Evolutionary conservation across 371 early-diverging fungal genomes (phyloP), one percentile per base, ranked within the genome.

Genomic region (Saksenaea oblongispora): DNA sequence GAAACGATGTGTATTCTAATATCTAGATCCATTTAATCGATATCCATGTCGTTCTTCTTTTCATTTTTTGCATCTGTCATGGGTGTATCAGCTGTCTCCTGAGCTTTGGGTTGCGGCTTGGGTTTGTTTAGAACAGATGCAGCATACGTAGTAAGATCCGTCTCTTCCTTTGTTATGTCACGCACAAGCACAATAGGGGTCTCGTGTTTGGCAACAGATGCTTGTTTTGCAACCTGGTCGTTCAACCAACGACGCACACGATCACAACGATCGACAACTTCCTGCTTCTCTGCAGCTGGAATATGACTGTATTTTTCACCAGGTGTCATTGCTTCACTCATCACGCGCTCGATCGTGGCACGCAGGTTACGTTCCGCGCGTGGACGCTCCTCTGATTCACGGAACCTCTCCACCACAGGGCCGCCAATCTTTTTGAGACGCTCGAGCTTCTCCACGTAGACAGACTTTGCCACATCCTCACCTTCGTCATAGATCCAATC

Each of bases 401-500:
- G 87, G 78, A 80, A 92, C 67, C 95, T 88, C 69, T 87, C 86
- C 42, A 83, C 84, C 60, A 95, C 87, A 34, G 96, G 96, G 62
- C 85, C 89, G 56, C 97, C 96, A 56, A 87, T 80, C 64, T 85
- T 87, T 86, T 89, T 90, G 67, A 98, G 89, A 27, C 78, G 86
- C 0, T 76, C 82, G 36, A 98, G 83, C 83, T 95, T 96, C 71
- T 87, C 88, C 28, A 83, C 75, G 71, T 95, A 98, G 54, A 91
- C 92, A 34, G 89, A 89, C 85, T 95, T 95, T 72, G 93, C 85
- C 36, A 92, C 89, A 66, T 94, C 95, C 70, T 95, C 96, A 54
- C 97, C 98, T 69, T 97, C 98, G 56, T 90, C 93, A 83, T 98
- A 98, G 65, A 98, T 87, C 98, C 98, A 98, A 74, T 96, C 93